These are phyloP conservation scores for Phytophthora lateralis DNA, from an alignment of 352 stramenopile species.

Conservation along the genomic window DNA sequence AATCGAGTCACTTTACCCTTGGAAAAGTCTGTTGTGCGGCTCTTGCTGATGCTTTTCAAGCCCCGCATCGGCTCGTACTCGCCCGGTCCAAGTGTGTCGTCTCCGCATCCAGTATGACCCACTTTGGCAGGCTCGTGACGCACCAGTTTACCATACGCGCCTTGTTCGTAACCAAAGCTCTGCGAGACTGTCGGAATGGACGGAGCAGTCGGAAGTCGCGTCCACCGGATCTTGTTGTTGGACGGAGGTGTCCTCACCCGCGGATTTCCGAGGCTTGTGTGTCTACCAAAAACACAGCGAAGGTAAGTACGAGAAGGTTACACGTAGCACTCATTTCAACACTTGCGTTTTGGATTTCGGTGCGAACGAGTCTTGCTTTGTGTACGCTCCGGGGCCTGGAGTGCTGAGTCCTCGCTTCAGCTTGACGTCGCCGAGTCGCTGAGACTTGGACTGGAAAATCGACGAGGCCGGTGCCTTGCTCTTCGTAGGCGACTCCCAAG, in stretches of 20 bases:
- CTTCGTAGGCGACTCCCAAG: slow-evolving; percentile 65
- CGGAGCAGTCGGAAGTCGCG: slow-evolving; percentile 66
- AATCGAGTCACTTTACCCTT: slow-evolving; percentile 72
- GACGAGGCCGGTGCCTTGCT: slow-evolving; percentile 49
- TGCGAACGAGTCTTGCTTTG: slow-evolving; percentile 54
- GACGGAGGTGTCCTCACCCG: slow-evolving; percentile 38
- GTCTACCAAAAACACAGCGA: slow-evolving; percentile 5
- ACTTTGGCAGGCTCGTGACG: slow-evolving; percentile 64
- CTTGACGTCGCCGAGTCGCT: slow-evolving; percentile 40
- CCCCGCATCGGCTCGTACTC: slow-evolving; percentile 76
- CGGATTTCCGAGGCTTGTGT: slow-evolving; percentile 36
- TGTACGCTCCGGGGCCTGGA: slow-evolving; percentile 65
- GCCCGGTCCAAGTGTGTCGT: slow-evolving; percentile 69
- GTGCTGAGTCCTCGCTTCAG: slow-evolving; percentile 40
- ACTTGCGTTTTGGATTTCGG: slow-evolving; percentile 51
- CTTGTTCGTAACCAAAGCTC: slow-evolving; percentile 83
- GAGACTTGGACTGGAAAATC: slow-evolving; percentile 57
- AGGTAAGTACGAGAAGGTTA: slow-evolving; percentile 2
- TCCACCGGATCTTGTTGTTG: slow-evolving; percentile 66
- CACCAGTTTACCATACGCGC: slow-evolving; percentile 72
- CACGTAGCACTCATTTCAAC: not conserved
- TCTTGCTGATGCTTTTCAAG: slow-evolving; percentile 72
- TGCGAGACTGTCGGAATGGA: slow-evolving; percentile 76
- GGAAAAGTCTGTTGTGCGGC: slow-evolving; percentile 68
- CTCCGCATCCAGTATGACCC: slow-evolving; percentile 54